phyloP scores from a whole-genome alignment of 192 early-diverging fungal species.

The Lunasporangiospora selenospora region DNA sequence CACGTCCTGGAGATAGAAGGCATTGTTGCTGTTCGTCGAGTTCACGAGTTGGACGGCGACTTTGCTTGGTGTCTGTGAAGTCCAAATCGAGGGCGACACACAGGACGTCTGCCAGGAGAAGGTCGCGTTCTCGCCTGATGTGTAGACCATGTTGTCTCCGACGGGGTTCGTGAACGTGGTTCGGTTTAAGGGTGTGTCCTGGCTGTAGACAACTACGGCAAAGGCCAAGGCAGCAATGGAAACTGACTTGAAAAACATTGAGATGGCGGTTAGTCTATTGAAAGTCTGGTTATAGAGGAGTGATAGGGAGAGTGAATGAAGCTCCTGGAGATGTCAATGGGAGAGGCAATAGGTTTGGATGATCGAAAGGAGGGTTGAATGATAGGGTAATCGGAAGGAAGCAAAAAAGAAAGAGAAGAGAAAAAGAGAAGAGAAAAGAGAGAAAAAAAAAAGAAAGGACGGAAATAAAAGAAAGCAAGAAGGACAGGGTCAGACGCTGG shows the following conservation, averaged over 20 bases:
- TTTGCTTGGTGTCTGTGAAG: conserved; percentile 8
- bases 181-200: conserved; percentile 19
- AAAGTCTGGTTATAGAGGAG: no score
- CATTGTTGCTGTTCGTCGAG: conserved; percentile 1
- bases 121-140: conserved; percentile 5
- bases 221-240: conserved; percentile 29
- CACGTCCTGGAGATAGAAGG: conserved; percentile 1
- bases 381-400: neutral
- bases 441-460: conserved; percentile 8
- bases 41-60: conserved; percentile 28
- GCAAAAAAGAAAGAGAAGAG: conserved; percentile 1
- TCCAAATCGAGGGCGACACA: conserved; percentile 12
- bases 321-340: neutral
- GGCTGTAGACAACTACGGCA: conserved; percentile 21
- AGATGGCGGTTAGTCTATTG: no score
- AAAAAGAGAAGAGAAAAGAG: conserved; percentile 17
- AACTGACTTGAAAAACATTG: conserved; percentile 36
- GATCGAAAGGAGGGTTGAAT: no score
- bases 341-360: no score
- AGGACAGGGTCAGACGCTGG: neutral
- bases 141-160: neutral
- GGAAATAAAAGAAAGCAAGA: neutral
- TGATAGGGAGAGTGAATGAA: no score
- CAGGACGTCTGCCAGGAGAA: conserved; percentile 30
- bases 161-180: conserved; percentile 36